Evolutionary conservation across 306 rosid species (phyloP).

Genomic region (Rosa chinensis): DNA sequence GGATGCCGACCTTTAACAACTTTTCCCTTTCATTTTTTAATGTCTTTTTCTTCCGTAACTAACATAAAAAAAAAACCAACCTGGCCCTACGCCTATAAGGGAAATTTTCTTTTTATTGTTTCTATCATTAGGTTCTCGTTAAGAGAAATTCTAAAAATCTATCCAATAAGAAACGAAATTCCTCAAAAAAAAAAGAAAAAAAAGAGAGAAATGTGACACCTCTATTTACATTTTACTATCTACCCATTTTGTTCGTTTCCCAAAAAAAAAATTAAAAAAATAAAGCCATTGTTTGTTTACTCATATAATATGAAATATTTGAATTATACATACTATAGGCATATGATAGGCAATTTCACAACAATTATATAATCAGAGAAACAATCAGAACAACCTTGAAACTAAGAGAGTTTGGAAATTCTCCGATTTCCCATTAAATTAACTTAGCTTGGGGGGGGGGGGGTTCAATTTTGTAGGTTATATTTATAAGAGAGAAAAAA

Average conservation of each 20-base stretch:
- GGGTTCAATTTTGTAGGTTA: too few relatives aligned
- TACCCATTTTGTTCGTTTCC: too few relatives aligned
- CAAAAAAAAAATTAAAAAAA: too few relatives aligned
- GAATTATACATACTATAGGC: too few relatives aligned
- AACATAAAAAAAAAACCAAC: not conserved
- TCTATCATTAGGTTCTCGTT: not conserved
- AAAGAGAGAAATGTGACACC: not conserved
- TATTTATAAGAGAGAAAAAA: not conserved
- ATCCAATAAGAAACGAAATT: too few relatives aligned
- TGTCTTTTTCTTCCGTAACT: not conserved
- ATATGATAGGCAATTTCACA: too few relatives aligned
- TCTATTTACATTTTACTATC: not conserved
- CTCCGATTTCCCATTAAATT: too few relatives aligned
- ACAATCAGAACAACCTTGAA: not conserved
- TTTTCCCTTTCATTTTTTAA: not conserved
- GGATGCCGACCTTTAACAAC: constrained; percentile 42
- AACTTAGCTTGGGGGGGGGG: too few relatives aligned
- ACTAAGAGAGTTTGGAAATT: not conserved
- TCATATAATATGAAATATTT: too few relatives aligned
- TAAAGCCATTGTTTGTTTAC: too few relatives aligned
- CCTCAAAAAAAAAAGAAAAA: too few relatives aligned
- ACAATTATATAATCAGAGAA: too few relatives aligned
- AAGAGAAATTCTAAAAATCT: not conserved
- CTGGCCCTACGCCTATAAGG: not conserved
- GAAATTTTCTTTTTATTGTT: not conserved